Conservation (phyloP, 768 basidiomycete species). For the Mycena floridula region DNA sequence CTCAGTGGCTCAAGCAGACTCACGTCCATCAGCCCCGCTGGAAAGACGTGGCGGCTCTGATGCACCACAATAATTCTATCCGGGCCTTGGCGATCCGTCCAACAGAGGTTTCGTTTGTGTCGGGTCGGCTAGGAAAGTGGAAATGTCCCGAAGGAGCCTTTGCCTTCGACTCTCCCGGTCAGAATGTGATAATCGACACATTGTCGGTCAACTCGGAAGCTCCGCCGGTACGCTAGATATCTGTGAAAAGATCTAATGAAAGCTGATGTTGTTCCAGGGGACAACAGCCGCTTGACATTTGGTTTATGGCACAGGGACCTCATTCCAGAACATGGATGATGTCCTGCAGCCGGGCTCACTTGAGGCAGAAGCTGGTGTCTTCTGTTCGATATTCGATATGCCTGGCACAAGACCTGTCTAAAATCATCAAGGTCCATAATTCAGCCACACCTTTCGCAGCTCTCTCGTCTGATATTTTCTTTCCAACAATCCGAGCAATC, state of each 20-base stretch:
- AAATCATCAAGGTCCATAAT: conserved; percentile 96
- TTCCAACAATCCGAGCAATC: no score
- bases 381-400: conserved; percentile 94
- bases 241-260: background rate
- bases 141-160: conserved; percentile 95
- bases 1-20: background rate
- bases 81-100: conserved; percentile 93
- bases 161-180: conserved; percentile 93
- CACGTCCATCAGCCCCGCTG: conserved; percentile 61
- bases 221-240: conserved; percentile 86
- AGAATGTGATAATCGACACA: conserved; percentile 97
- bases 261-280: conserved; percentile 40
- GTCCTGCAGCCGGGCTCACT: conserved; percentile 96
- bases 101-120: conserved; percentile 94
- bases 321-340: conserved; percentile 93
- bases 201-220: conserved; percentile 88
- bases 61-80: conserved; percentile 99
- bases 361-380: conserved; percentile 94
- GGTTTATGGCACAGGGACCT: conserved; percentile 92
- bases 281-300: conserved; percentile 85
- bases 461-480: no score
- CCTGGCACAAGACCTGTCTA: conserved; percentile 91
- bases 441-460: no score
- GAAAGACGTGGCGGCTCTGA: conserved; percentile 95
- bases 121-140: conserved; percentile 97